A percentile compares a stretch with the other conserved stretches of the same genome.
These are phyloP conservation scores for Rhododendron ovatum DNA, from an alignment of 148 eudicot species.

Conservation along the genomic window DNA sequence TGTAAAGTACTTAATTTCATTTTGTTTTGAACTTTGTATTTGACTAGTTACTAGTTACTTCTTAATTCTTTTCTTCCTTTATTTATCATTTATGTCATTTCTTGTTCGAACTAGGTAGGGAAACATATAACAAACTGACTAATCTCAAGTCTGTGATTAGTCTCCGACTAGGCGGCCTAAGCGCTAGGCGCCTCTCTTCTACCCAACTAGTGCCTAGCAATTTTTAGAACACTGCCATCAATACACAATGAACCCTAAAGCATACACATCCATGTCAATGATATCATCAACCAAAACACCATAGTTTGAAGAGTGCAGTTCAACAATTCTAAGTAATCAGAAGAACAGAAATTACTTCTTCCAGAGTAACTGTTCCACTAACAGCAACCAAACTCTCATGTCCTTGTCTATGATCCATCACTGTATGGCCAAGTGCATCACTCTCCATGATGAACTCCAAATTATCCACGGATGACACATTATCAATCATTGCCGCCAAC, in stretches of 20 bases:
- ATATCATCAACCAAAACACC: neutral
- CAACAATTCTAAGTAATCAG: neutral
- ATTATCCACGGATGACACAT: slow-evolving; percentile 90
- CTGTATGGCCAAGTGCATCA: slow-evolving; percentile 91
- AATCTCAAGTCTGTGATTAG: neutral
- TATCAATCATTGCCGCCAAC: slow-evolving; percentile 98
- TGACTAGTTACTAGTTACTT: neutral
- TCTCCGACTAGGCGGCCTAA: neutral
- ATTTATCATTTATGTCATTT: neutral
- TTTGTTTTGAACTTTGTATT: neutral
- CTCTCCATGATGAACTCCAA: slow-evolving; percentile 96
- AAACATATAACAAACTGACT: neutral
- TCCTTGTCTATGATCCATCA: slow-evolving; percentile 96
- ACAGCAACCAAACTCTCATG: slow-evolving; percentile 89
- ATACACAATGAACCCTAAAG: neutral
- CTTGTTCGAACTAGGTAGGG: neutral
- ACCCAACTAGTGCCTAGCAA: neutral
- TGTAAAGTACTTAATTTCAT: neutral
- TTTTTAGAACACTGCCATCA: neutral
- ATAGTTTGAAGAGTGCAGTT: neutral
- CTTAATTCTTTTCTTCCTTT: neutral
- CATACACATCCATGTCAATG: neutral
- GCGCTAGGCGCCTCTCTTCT: neutral
- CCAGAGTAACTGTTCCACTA: slow-evolving; percentile 85
- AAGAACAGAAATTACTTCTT: slow-evolving; percentile 58